Evolutionary conservation across 1,139 yeast genomes (phyloP).

Genomic region (Nakaseomyces delphensis): DNA sequence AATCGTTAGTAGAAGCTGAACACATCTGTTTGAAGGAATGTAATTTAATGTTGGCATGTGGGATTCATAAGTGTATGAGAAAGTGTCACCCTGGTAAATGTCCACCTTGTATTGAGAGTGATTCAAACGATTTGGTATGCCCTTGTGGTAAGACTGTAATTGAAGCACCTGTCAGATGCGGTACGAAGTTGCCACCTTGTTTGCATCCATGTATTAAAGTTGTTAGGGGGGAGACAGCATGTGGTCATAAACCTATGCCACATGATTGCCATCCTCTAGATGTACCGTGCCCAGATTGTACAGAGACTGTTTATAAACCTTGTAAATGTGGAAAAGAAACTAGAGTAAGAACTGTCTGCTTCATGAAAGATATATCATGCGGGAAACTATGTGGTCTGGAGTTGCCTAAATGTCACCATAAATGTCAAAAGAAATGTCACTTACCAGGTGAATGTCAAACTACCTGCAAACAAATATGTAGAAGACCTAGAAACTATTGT

Average conservation of each 20-base stretch:
- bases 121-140: slow-evolving; percentile 73
- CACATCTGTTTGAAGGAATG: slow-evolving; percentile 74
- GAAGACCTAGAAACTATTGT: slow-evolving; percentile 42
- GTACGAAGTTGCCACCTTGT: slow-evolving; percentile 62
- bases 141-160: slow-evolving; percentile 77
- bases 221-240: slow-evolving; percentile 35
- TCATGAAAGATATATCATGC: slow-evolving; percentile 62
- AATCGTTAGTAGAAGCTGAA: slow-evolving; percentile 58
- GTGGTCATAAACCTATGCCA: slow-evolving; percentile 70
- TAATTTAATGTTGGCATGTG: slow-evolving; percentile 59
- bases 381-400: slow-evolving; percentile 53
- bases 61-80: slow-evolving; percentile 61
- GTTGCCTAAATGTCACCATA: slow-evolving; percentile 58
- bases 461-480: slow-evolving; percentile 51
- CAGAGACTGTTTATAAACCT: slow-evolving; percentile 48
- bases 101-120: slow-evolving; percentile 74
- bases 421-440: slow-evolving; percentile 50
- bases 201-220: slow-evolving; percentile 55
- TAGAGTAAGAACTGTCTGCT: slow-evolving; percentile 56
- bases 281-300: slow-evolving; percentile 68
- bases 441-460: slow-evolving; percentile 32
- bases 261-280: slow-evolving; percentile 70
- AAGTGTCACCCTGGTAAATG: slow-evolving; percentile 82
- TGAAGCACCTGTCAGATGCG: slow-evolving; percentile 86
- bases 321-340: slow-evolving; percentile 66